phyloP scores from a whole-genome alignment of 2,329 filamentous ascomycete genomes.

The Xylaria hypoxylon region DNA sequence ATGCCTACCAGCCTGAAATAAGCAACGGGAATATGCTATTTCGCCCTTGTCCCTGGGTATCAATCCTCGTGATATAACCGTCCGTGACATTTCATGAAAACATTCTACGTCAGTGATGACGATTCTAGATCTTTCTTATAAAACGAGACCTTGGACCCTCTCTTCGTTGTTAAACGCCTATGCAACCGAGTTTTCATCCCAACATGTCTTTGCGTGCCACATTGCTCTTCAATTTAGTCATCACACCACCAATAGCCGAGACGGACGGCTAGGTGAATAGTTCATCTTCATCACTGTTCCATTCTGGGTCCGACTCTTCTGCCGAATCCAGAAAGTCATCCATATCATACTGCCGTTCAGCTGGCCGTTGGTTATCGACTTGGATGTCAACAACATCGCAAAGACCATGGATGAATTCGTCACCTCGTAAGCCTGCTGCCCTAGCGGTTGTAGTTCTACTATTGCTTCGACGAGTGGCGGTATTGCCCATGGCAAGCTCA shows the following conservation, averaged over 20 bases:
- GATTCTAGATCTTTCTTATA: conserved; percentile 17
- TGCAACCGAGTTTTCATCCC: conserved; percentile 7
- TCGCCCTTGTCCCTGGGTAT: conserved; percentile 31
- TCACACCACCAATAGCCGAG: not conserved
- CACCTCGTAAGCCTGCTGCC: conserved; percentile 27
- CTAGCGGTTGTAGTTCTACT: conserved; percentile 36
- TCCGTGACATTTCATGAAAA: conserved; percentile 20
- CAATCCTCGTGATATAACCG: conserved; percentile 26
- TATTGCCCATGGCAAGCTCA: conserved; percentile 44
- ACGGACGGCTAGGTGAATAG: conserved; percentile 35
- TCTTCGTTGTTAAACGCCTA: conserved; percentile 21
- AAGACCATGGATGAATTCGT: conserved; percentile 70
- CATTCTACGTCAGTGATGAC: conserved; percentile 32
- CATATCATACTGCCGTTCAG: conserved; percentile 75
- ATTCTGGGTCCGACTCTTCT: conserved; percentile 67
- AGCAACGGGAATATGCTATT: conserved; percentile 8
- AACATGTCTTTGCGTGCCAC: not conserved
- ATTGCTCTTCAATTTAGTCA: not conserved
- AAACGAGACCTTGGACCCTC: not conserved
- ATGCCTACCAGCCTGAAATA: conserved; percentile 10
- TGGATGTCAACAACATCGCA: conserved; percentile 77
- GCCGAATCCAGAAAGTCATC: conserved; percentile 74
- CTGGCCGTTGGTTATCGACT: conserved; percentile 80
- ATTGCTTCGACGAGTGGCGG: conserved; percentile 22
- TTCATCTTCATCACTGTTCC: conserved; percentile 60